A percentile compares a stretch with the other conserved stretches of the same genome.
phyloP scores from a whole-genome alignment of 192 early-diverging fungal genomes.

The Pilaira anomala region DNA sequence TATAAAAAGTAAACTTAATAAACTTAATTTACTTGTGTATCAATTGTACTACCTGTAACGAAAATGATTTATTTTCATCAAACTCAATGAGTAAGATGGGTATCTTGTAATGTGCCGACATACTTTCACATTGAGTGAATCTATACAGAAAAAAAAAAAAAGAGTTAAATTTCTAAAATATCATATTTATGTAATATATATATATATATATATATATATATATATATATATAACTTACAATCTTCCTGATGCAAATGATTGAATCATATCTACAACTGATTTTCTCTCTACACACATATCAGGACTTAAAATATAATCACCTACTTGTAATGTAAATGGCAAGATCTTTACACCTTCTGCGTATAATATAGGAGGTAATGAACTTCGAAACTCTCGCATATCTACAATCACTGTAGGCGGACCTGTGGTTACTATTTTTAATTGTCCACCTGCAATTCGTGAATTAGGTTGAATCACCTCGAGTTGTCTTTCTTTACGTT shows the following conservation, averaged over 20 bases:
- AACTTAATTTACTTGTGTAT: conserved; percentile 20
- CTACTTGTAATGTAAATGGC: conserved; percentile 86
- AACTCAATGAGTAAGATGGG: conserved; percentile 92
- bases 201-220: no score
- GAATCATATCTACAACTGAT: conserved; percentile 82
- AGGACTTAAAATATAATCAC: conserved; percentile 90
- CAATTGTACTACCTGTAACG: conserved; percentile 53
- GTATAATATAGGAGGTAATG: conserved; percentile 85
- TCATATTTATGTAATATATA: neutral
- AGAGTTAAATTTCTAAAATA: no score
- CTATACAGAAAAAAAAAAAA: conserved; percentile 21
- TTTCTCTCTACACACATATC: conserved; percentile 91
- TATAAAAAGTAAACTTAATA: no score
- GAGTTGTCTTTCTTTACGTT: conserved; percentile 5
- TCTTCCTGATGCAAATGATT: conserved; percentile 77
- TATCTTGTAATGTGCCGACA: conserved; percentile 76
- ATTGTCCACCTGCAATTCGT: conserved; percentile 62
- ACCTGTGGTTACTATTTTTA: conserved; percentile 2
- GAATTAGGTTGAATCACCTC: conserved; percentile 46
- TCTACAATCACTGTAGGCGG: conserved; percentile 72
- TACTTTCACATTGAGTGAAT: conserved; percentile 85
- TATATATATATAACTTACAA: conserved; percentile 53
- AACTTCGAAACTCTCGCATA: conserved; percentile 88
- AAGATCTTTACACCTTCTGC: conserved; percentile 67
- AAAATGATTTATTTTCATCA: conserved; percentile 79